A percentile compares a stretch with the other conserved stretches of the same genome.
phyloP scores from a whole-genome alignment of 768 basidiomycete genomes.

The Clavulina sp. region DNA sequence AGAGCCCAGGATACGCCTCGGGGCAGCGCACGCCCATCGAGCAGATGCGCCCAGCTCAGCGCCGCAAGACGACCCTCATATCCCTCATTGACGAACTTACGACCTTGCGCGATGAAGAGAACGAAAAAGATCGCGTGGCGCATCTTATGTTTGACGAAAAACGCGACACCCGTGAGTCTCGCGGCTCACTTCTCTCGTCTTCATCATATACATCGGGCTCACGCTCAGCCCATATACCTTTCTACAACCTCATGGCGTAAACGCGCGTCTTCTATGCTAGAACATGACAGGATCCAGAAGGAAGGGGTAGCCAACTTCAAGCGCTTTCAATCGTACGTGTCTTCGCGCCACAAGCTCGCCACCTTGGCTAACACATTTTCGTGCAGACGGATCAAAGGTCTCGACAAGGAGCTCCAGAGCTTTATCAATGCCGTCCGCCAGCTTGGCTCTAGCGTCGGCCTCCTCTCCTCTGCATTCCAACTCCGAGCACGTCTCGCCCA shows the following conservation, averaged over 20 bases:
- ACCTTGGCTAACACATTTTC: background rate
- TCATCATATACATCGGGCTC: too few relatives aligned
- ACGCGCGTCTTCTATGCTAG: too few relatives aligned
- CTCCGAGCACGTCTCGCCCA: constrained; percentile 53
- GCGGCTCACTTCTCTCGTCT: too few relatives aligned
- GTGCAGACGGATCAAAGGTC: constrained; percentile 35
- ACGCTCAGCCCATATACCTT: too few relatives aligned
- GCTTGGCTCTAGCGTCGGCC: constrained; percentile 59
- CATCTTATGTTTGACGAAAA: too few relatives aligned
- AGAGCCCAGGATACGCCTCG: background rate
- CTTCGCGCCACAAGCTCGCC: too few relatives aligned
- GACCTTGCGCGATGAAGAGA: background rate
- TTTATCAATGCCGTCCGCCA: constrained; percentile 63
- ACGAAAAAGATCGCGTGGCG: too few relatives aligned
- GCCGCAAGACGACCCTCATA: constrained; percentile 8
- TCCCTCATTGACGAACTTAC: constrained; percentile 8
- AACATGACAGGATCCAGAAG: constrained; percentile 45
- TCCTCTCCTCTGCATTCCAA: constrained; percentile 54
- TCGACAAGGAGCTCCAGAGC: constrained; percentile 59
- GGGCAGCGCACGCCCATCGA: background rate
- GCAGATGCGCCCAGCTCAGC: constrained; percentile 1
- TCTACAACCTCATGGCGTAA: too few relatives aligned
- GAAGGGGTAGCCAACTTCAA: constrained; percentile 49
- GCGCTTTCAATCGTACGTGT: constrained; percentile 38
- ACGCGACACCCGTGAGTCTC: background rate